Conservation (phyloP, 2,329 filamentous ascomycete species). For the Fusarium mexicanum region DNA sequence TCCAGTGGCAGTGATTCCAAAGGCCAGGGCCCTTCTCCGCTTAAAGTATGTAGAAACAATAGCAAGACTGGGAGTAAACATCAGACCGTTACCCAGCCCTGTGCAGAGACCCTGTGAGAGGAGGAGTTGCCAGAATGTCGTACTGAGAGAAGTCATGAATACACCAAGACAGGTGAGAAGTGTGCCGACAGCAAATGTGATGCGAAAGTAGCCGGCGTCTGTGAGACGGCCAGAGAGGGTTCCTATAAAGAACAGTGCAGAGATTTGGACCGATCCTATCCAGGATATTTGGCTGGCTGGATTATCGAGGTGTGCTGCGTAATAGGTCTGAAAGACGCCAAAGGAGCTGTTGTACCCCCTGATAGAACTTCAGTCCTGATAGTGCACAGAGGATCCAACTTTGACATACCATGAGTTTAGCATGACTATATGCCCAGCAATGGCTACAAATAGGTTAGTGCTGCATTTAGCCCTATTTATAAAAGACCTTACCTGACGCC, state of each 20-base stretch:
- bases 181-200: not conserved
- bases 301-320: not conserved
- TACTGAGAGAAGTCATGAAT: not conserved
- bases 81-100: not conserved
- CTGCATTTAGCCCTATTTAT: not conserved
- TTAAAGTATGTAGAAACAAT: not conserved
- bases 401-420: constrained; percentile 1
- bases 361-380: not conserved
- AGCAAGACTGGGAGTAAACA: not conserved
- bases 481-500: not conserved
- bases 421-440: constrained; percentile 8
- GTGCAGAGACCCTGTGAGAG: not conserved
- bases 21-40: not conserved
- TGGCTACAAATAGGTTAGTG: not conserved
- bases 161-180: not conserved
- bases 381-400: fast-evolving
- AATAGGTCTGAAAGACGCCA: not conserved
- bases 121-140: not conserved
- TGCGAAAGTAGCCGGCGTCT: not conserved
- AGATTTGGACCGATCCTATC: not conserved
- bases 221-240: not conserved
- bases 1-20: not conserved
- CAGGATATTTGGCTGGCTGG: not conserved
- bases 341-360: constrained; percentile 14
- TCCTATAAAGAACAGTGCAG: not conserved